Base-by-base conservation (phyloP, 768 basidiomycete species). In the Artomyces pyxidatus region DNA sequence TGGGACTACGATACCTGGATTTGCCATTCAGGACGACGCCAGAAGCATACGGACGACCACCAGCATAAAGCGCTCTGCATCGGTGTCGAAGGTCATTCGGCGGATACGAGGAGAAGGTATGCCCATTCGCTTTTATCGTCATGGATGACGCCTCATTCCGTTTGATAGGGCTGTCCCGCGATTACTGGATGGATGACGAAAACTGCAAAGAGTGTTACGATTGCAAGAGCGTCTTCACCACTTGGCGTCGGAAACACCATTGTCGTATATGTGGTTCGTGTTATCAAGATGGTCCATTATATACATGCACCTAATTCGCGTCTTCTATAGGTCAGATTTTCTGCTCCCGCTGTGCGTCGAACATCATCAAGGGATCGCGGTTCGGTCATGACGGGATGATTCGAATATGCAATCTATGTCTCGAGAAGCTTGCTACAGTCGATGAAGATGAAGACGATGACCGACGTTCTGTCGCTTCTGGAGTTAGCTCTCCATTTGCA, bases 111-210 rank as follows among this genome's bases (percentile, higher is more conserved):
- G 94, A 37, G 92, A 95, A 77, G 92, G 93, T 76, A 57, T 52
- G 64, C 60, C 29, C 44, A 21, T 39, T 27, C 28, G 8, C 25
- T 29, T n/a, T 29, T 26, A 35, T 14, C 14, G 43, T 48, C 41
- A 17, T 19, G 37, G 22, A 16, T 44, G 28, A 22, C 32, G 16
- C 40, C 23, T 17, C 2, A 37, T 42, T 14, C 45, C 43, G 42
- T 56, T 29, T 57, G 48, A 4, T 45, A 90, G 89, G 88, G n/a
- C 62, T 95, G 17, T 90, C 89, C 21, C 81, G 84, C 54, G 90
- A 96, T 60, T 97, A 97, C 62, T 99, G 96, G 96, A 97, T 98
- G 93, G 89, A 92, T 52, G 94, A 97, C 61, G 91, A 91, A 60
- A 86, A 88, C 48, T 90, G 89, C 59, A 96, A 87, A 62, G 92